Base-by-base conservation (phyloP, 768 basidiomycete species). In the Hemileccinum rubropunctum region DNA sequence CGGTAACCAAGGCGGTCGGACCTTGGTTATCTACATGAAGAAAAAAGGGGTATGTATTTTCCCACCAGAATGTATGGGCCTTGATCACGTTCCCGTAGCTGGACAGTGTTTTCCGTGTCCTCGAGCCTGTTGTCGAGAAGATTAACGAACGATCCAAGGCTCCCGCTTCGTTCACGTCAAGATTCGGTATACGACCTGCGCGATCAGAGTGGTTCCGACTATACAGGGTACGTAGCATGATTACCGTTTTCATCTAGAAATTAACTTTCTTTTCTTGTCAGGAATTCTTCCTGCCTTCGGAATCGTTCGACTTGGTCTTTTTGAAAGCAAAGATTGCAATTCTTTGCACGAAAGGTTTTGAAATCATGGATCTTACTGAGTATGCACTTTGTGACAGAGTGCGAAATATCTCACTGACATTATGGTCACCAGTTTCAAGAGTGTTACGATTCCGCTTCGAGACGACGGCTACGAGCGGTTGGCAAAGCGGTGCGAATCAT, bases 361-460 rank as follows among this genome's bases (percentile, higher is more conserved):
- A 98, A 68, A 95, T 98, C 60, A 98, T 98, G 89, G 92, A 98
- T 59, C 78, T 98, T 36, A 83, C 84, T 20, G 91, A 95, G 90
- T 95, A 73, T 39, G 89, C 67, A 8, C 37, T 14, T 15, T 14
- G 8, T 27, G 41, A 28, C n/a, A 10, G 1, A 27, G 12, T 17
- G 17, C 12, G 6, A 11, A 35, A 14, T 11, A n/a, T 23, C 10
- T 49, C 17, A 15, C 38, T 57, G 27, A 48, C 45, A 3, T 34
- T 27, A 4, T 17, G 42, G 17, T 26, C 13, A 26, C 40, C 28
- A 91, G 88, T 67, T 88, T 91, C 69, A 87, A 88, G 68, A 91
- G 88, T 63, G 86, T 88, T 2, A 93, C 91, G 3, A 91, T 98
- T 52, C 93, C 95, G 1, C 83, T 86, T 50, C 77, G 86, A 27